Evolutionary conservation across 2,329 filamentous ascomycete species (phyloP), one percentile per base, ranked within the genome.

Genomic region (Stagonosporopsis rhizophila): DNA sequence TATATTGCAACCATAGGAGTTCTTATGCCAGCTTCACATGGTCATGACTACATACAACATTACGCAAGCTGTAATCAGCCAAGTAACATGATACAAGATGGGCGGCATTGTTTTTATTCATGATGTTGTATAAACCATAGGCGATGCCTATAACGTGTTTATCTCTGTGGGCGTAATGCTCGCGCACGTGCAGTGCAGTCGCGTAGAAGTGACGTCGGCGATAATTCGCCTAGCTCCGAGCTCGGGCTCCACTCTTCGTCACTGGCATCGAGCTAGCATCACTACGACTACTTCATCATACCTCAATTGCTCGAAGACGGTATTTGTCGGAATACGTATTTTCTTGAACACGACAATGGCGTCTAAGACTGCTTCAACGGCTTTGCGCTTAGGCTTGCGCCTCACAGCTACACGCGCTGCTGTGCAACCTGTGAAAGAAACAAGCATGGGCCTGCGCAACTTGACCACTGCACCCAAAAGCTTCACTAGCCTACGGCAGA

Each of bases 201-300:
- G 47, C 53, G 53, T 49, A 52, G 11, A 42, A 58, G 59, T 67
- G 65, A 68, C 64, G 64, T 68, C 65, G 65, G 64, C 39, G 46
- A 56, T 64, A 59, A 67, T 55, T 47, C 39, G 15, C 38, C 48
- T 58, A 63, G 46, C 52, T 57, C 65, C 65, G 66, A 67, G 59
- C 40, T 53, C 37, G 30, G 56, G 53, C 57, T 59, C 45, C 56
- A 53, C 39, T 40, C 48, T 37, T 46, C 56, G 42, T 54, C 59
- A 58, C 49, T 46, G 14, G 49, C 41, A 44, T 46, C 14, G 14
- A 40, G 25, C 11, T 17, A 20, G 41, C 41, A 44, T 19, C 9
- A 32, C 41, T 1, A 44, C 41, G 17, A 32, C 23, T 6, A 14
- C n/a, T 42, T 27, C 40, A 42, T 27, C 15, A n/a, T 25, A 28